These are phyloP conservation scores for Fragaria ananassa DNA, from an alignment of 306 rosid genomes.

Conservation along the genomic window DNA sequence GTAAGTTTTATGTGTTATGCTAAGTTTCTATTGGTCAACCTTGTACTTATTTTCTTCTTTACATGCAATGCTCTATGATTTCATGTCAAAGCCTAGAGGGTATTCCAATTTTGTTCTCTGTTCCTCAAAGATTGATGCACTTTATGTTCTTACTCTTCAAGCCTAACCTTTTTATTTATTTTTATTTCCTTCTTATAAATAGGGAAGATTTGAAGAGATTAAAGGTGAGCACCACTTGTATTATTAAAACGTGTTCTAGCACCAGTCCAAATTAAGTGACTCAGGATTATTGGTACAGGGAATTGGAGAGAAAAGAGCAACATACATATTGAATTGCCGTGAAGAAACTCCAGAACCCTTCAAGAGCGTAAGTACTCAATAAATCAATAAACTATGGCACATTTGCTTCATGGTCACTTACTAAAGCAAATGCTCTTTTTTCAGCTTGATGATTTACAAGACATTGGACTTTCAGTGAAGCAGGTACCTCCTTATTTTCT, in stretches of 20 bases:
- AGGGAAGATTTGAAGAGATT: constrained; percentile 76
- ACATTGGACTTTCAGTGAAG: constrained; percentile 76
- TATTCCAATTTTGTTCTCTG: neutral
- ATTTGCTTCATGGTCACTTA: neutral
- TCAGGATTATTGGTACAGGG: constrained; percentile 40
- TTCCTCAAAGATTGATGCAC: neutral
- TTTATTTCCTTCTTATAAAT: neutral
- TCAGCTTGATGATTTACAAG: constrained; percentile 81
- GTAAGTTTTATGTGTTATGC: constrained; percentile 43
- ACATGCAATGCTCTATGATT: neutral
- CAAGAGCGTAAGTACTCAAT: constrained; percentile 56
- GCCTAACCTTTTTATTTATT: constrained; percentile 6
- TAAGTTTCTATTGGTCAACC: neutral
- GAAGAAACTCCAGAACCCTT: constrained; percentile 76
- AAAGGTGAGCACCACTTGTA: constrained; percentile 38
- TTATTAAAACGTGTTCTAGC: neutral
- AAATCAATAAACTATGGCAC: neutral
- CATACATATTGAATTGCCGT: constrained; percentile 60
- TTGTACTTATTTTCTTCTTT: neutral
- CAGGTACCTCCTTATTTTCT: constrained; percentile 45
- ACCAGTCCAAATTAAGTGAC: constrained; percentile 1
- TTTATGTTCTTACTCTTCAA: neutral
- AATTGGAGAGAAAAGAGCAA: constrained; percentile 90
- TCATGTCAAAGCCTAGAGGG: neutral
- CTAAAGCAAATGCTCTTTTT: neutral